Evolutionary conservation across 2,329 filamentous ascomycete genomes (phyloP), one percentile per base, ranked within the genome.

Genomic region (Hypoxylon sp.): DNA sequence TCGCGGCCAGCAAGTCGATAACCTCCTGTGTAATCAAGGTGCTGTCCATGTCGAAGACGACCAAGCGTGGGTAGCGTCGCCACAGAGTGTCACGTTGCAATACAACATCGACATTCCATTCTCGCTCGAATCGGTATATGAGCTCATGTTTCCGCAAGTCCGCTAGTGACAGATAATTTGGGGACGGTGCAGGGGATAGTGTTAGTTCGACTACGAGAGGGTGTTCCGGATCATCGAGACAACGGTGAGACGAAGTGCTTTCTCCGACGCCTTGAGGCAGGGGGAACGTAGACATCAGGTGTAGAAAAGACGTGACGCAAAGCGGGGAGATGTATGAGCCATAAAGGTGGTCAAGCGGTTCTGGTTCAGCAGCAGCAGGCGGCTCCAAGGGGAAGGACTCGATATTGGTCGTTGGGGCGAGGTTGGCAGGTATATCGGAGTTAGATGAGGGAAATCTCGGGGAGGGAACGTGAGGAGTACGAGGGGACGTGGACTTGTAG

Each of bases 41-140:
- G 79, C 92, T 96, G 82, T 99, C 96, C 96, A 99, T 99, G 80
- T 99, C 96, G 76, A 99, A 99, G 32, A 98, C 93, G 2, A 95
- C 94, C 10, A 98, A 85, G 7, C 95, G 89, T 72, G 94, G 94
- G 80, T 97, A 89, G 28, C 91, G 87, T 64, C 93, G 86, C 84
- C 91, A 93, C 32, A 95, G 84, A 30, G 84, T 87, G 76, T 95
- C 92, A 43, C 80, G 80, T 79, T 97, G 93, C 68, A 97, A 84
- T 19, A 92, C 88, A 13, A 95, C 91, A 79, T 97, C 93, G 43
- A 96, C 90, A 75, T 94, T 94, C 93, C 93, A 97, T 78, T 95
- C 92, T 69, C 89, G 87, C 85, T 97, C 93, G 75, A 97, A 97
- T 17, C 90, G 87, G 82, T 92, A 93, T 65, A 97, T 89, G 65